Evolutionary conservation across 257 asterid species (phyloP).

Genomic region (Capsicum rhomboideum): DNA sequence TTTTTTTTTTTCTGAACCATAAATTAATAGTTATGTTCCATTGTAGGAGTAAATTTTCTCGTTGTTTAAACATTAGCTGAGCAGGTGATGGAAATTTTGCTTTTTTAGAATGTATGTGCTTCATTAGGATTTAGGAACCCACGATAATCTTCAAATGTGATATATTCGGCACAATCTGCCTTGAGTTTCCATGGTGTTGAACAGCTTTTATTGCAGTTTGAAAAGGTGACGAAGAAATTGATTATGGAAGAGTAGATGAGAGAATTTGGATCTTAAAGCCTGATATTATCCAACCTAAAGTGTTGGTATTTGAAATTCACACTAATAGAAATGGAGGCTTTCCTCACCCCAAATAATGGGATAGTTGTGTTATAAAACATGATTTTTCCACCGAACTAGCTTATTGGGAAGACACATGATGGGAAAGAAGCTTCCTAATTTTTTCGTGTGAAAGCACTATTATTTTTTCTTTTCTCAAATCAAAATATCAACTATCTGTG

Average conservation of each 20-base stretch:
- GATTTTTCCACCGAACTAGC: too few species aligned
- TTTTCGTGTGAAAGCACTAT: too few species aligned
- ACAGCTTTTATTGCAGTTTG: background rate
- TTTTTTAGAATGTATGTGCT: background rate
- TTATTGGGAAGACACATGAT: too few species aligned
- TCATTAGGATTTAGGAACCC: background rate
- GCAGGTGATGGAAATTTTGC: background rate
- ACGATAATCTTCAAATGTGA: background rate
- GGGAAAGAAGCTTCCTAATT: too few species aligned
- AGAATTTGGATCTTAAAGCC: background rate
- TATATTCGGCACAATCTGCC: background rate
- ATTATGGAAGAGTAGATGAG: background rate
- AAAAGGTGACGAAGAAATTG: background rate
- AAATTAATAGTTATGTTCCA: too few species aligned
- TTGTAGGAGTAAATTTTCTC: background rate
- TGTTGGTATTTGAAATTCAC: background rate
- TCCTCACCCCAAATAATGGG: too few species aligned
- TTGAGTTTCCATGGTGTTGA: background rate
- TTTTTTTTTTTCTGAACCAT: too few species aligned
- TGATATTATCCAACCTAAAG: background rate
- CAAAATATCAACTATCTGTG: too few species aligned
- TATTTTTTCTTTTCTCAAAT: too few species aligned
- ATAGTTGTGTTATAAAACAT: too few species aligned
- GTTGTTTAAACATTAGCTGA: too few species aligned
- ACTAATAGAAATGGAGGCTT: too few species aligned